Percentiles rank a stretch among this genome's conserved stretches.
phyloP scores from a whole-genome alignment of 768 basidiomycete genomes.

The Pleurotus tuoliensis region DNA sequence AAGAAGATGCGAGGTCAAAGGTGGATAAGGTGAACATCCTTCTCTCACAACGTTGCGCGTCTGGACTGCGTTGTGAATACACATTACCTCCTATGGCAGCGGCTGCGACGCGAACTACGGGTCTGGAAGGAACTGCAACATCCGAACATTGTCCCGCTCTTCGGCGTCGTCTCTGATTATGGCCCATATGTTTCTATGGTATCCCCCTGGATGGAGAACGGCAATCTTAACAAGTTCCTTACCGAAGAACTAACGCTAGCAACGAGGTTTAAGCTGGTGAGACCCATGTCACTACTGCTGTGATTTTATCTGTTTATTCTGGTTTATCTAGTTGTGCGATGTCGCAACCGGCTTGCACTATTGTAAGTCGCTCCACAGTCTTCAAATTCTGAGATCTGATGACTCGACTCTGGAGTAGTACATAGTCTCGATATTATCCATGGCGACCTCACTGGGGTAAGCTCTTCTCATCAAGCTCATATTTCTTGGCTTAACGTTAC shows the following conservation, averaged over 20 bases:
- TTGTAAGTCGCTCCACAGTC: not conserved
- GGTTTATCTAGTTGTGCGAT: slow-evolving; percentile 1
- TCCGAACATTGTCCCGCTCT: slow-evolving; percentile 24
- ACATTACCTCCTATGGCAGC: not conserved
- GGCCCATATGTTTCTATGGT: slow-evolving; percentile 28
- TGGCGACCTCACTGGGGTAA: slow-evolving; percentile 11
- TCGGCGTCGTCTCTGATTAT: slow-evolving; percentile 21
- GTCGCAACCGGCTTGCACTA: slow-evolving; percentile 7
- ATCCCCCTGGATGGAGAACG: slow-evolving; percentile 18
- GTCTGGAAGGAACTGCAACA: slow-evolving; percentile 27
- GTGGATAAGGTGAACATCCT: slow-evolving; percentile 6
- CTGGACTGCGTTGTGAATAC: not conserved
- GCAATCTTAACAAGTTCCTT: slow-evolving; percentile 13
- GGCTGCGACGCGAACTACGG: slow-evolving; percentile 19
- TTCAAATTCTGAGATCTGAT: not conserved
- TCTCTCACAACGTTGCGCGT: not conserved
- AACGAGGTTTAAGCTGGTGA: slow-evolving; percentile 7
- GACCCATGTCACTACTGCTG: not conserved
- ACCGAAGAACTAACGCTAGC: slow-evolving; percentile 1
- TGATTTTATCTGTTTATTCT: not conserved
- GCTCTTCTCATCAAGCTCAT: not conserved
- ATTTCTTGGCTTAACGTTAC: not conserved
- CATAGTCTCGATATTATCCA: slow-evolving; percentile 8
- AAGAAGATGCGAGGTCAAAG: not conserved
- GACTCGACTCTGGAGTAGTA: not conserved